These are phyloP conservation scores for Gossypium gossypioides DNA, from an alignment of 441 rosid species.

Conservation along the genomic window DNA sequence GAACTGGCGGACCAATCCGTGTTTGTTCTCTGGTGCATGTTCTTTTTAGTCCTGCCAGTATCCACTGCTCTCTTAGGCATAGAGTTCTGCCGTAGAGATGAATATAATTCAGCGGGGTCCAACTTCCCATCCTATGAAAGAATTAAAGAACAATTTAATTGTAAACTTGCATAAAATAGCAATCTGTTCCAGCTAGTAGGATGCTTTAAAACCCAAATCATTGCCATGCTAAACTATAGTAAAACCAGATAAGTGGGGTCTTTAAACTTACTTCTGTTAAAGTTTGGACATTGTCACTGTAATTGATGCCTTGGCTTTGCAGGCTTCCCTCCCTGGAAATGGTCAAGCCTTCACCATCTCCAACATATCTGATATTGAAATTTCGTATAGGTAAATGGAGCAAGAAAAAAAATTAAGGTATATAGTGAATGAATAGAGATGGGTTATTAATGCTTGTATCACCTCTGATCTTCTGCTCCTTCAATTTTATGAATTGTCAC, in stretches of 20 bases:
- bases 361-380: slow-evolving; percentile 39
- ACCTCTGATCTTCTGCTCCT: slow-evolving; percentile 58
- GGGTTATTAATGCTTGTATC: slow-evolving; percentile 2
- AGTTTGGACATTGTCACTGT: slow-evolving; percentile 29
- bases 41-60: slow-evolving; percentile 20
- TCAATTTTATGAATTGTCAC: slow-evolving; percentile 66
- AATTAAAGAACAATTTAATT: slow-evolving; percentile 10
- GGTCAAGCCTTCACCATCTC: slow-evolving; percentile 38
- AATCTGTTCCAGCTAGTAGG: neutral
- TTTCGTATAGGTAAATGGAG: slow-evolving; percentile 10
- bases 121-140: slow-evolving; percentile 33
- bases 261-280: slow-evolving; percentile 37
- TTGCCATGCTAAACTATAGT: neutral
- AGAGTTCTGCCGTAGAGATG: slow-evolving; percentile 40
- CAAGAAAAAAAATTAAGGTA: neutral
- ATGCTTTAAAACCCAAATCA: neutral
- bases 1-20: slow-evolving; percentile 88
- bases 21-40: slow-evolving; percentile 41
- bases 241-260: slow-evolving; percentile 13
- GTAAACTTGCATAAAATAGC: slow-evolving; percentile 11
- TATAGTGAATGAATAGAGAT: neutral
- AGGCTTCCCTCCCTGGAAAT: slow-evolving; percentile 38
- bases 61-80: slow-evolving; percentile 31
- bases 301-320: slow-evolving; percentile 36
- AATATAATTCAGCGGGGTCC: slow-evolving; percentile 10